phyloP scores from a whole-genome alignment of 2,329 filamentous ascomycete genomes.

The Diplodia intermedia region DNA sequence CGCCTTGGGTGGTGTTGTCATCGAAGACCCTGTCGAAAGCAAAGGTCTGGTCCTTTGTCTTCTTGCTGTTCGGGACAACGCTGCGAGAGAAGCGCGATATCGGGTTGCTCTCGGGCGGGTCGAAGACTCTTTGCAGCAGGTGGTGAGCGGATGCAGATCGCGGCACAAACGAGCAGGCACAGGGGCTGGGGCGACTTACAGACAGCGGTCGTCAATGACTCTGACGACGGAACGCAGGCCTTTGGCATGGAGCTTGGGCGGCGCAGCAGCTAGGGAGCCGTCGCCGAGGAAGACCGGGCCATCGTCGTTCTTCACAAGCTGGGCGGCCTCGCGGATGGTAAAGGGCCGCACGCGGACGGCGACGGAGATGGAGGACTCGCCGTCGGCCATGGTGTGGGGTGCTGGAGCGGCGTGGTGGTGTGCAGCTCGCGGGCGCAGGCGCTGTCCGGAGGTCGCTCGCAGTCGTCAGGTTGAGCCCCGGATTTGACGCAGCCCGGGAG shows the following conservation, averaged over 20 bases:
- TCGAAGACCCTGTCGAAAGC: conserved; percentile 97
- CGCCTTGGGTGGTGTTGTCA: conserved; percentile 87
- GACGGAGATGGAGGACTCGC: conserved; percentile 59
- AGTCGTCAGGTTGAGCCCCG: conserved; percentile 22
- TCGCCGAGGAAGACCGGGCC: conserved; percentile 93
- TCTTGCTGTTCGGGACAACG: conserved; percentile 80
- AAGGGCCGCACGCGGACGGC: conserved; percentile 69
- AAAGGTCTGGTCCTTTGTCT: conserved; percentile 96
- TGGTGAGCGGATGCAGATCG: conserved; percentile 39
- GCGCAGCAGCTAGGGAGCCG: conserved; percentile 86
- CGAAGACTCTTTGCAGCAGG: conserved; percentile 75
- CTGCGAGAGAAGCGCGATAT: conserved; percentile 86
- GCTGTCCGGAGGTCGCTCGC: conserved; percentile 24
- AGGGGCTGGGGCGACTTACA: conserved; percentile 63
- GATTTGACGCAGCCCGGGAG: conserved; percentile 12
- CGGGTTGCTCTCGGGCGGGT: conserved; percentile 93
- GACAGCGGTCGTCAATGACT: conserved; percentile 91
- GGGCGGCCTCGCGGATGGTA: conserved; percentile 90
- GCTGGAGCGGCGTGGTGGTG: conserved; percentile 26
- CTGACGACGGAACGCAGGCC: conserved; percentile 93
- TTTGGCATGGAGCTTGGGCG: conserved; percentile 83
- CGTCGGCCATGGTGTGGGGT: conserved; percentile 40
- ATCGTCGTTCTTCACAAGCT: conserved; percentile 81
- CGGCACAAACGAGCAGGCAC: conserved; percentile 26
- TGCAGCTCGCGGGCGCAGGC: conserved; percentile 17